A percentile compares a stretch with the other conserved stretches of the same genome.
These are phyloP conservation scores for Licmophora abbreviata DNA, from an alignment of 108 stramenopile species.

Conservation along the genomic window DNA sequence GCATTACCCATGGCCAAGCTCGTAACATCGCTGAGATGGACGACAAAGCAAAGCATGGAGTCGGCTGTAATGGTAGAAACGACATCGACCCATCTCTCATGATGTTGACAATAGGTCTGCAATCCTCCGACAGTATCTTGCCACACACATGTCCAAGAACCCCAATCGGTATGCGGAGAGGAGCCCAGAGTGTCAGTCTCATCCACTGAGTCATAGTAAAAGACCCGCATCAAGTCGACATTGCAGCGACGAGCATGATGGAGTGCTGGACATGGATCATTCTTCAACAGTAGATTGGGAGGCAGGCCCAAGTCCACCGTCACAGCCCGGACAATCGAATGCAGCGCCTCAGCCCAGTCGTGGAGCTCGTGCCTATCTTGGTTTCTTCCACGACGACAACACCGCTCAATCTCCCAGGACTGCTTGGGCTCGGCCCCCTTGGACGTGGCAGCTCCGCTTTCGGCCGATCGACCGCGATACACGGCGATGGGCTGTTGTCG, in stretches of 20 bases:
- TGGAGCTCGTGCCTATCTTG: not conserved
- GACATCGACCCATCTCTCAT: conserved; percentile 59
- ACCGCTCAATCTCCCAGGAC: conserved; percentile 35
- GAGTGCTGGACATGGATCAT: conserved; percentile 15
- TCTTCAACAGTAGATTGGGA: conserved; percentile 16
- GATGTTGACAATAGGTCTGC: conserved; percentile 63
- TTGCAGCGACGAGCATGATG: conserved; percentile 16
- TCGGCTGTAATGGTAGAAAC: conserved; percentile 8
- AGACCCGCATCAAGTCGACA: conserved; percentile 30
- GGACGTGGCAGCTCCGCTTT: conserved; percentile 25
- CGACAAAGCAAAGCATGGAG: conserved; percentile 24
- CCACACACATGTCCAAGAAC: conserved; percentile 73
- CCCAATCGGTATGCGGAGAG: conserved; percentile 78
- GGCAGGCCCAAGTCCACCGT: conserved; percentile 31
- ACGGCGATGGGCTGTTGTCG: too few relatives aligned
- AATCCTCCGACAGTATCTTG: conserved; percentile 73
- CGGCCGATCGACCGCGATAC: conserved; percentile 37
- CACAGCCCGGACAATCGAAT: conserved; percentile 19
- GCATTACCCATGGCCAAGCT: conserved; percentile 38
- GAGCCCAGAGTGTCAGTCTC: conserved; percentile 29
- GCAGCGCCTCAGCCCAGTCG: conserved; percentile 27
- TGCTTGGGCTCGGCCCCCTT: conserved; percentile 33
- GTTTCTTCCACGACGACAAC: not conserved
- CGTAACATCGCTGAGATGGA: conserved; percentile 71
- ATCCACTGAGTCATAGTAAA: conserved; percentile 38